Base-by-base conservation (phyloP, 495 filamentous ascomycete genomes). In the Tetracladium marchalianum region DNA sequence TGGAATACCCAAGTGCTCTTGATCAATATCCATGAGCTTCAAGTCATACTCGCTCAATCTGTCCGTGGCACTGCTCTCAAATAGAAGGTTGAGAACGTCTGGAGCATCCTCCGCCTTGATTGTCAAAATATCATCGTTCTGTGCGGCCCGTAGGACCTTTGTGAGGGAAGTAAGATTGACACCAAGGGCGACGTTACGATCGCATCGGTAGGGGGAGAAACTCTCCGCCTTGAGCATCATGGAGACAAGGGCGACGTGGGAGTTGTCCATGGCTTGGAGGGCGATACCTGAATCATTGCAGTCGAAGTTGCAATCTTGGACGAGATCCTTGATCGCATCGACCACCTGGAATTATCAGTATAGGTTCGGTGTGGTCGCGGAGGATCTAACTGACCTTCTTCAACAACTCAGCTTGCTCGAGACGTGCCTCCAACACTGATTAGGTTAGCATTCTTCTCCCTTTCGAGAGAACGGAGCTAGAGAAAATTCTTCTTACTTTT, bases 1-100 rank as follows among this genome's bases (percentile, higher is more conserved):
- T 22, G 92, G 92, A 61, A 99, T 99, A 36, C 92, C 92, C 69
- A 99, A 66, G 65, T 99, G 92, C 72, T 99, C 92, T 68, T 99
- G 92, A 68, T 99, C 92, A 64, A 99, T 96, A 65, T 99, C 92
- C 93, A 99, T 99, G 52, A 99, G 77, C 79, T 99, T 99, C 70
- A 99, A 83, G 67, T 99, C 92, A 65, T 97, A 99, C 68, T 97
- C 92, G 72, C 85, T 92, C 50, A 97, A 76, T 41, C 92, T 72
- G 65, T 99, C 92, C 53, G 78, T 87, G 64, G 85, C 85, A 49
- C 78, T 72, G 68, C 79, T 90, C 81, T 99, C 92, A 63, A 99
- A 97, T 52, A 90, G 80, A 49, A 99, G 73, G 73, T 95, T 97
- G 40, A 99, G 77, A 16, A 85, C 82, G 64, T 99, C 92, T 36